phyloP scores from a whole-genome alignment of 208 protist species.

The Trichomonas vaginalis region DNA sequence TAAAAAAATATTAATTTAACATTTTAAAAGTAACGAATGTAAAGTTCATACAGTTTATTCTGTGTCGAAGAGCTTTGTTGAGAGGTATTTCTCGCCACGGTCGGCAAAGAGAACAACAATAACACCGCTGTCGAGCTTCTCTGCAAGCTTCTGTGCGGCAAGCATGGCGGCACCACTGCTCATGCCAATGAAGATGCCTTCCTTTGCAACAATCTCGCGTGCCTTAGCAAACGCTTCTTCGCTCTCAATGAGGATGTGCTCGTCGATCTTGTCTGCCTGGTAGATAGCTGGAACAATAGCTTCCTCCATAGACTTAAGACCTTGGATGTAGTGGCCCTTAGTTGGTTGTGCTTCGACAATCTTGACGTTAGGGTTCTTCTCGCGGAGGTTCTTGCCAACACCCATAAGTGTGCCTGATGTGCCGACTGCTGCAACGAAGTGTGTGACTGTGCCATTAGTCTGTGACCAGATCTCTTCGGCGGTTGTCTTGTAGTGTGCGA shows the following conservation, averaged over 20 bases:
- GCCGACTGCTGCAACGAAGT: background rate
- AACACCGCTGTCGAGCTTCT: background rate
- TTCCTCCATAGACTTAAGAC: background rate
- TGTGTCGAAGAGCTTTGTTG: background rate
- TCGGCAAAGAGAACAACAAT: background rate
- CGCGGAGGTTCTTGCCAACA: background rate
- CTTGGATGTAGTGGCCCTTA: background rate
- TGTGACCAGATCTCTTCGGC: constrained; percentile 53
- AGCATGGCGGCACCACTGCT: background rate
- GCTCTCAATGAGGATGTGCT: background rate
- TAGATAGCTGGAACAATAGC: background rate
- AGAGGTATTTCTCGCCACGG: background rate
- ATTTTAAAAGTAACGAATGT: no score
- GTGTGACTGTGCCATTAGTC: background rate
- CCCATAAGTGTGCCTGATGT: constrained; percentile 11
- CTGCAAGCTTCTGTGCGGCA: background rate
- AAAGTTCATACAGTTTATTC: no score
- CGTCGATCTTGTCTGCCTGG: background rate
- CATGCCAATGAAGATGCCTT: background rate
- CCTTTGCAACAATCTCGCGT: background rate
- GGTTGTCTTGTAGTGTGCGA: constrained; percentile 63
- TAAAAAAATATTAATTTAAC: no score
- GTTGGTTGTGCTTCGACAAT: background rate
- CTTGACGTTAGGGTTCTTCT: background rate
- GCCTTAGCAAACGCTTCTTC: background rate